Evolutionary conservation across 495 filamentous ascomycete species (phyloP), one percentile per base, ranked within the genome.

Genomic region (Penicillium lagena): DNA sequence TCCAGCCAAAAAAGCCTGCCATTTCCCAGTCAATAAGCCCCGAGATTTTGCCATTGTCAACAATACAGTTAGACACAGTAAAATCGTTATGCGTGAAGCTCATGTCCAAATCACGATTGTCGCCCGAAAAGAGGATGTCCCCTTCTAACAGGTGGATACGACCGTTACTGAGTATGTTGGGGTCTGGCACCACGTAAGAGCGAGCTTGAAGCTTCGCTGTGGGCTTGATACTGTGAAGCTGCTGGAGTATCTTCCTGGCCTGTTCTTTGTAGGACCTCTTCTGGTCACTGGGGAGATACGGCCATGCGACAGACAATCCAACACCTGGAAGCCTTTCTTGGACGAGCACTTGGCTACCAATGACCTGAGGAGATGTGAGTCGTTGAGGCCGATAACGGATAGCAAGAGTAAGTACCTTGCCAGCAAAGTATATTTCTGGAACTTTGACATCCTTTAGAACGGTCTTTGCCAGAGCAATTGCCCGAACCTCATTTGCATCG

Each of bases 21-120:
- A 68, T 72, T 52, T 71, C 71, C 70, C 64, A 72, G 40, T 71
- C 67, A 48, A 70, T 52, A 39, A 76, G 52, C 12, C 64, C 69
- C 12, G 72, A 58, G 32, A 76, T 67, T 38, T 28, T 62, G 47
- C 62, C 64, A 46, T 64, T 57, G 32, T 73, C 50, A 29, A 75
- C 68, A 34, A 73, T 69, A 50, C 49, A 58, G 36, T 73, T 71
- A 2, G 63, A 70, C 36, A 32, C 9, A 2, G 54, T 67, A 37
- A 73, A 56, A 31, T 73, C 63, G 40, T 70, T 72, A 47, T 73
- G 70, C 62, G 68, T 64, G 28, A 72, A 71, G 33, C 59, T 49
- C 15, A 64, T 35, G 37, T 69, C 62, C 17, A 43, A 14, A 42
- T 66, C 62, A 39, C 13, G 14, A 36, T 59, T 50, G 27, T 17